phyloP scores from a whole-genome alignment of 306 rosid species.

The Cucurbita ficifolia region DNA sequence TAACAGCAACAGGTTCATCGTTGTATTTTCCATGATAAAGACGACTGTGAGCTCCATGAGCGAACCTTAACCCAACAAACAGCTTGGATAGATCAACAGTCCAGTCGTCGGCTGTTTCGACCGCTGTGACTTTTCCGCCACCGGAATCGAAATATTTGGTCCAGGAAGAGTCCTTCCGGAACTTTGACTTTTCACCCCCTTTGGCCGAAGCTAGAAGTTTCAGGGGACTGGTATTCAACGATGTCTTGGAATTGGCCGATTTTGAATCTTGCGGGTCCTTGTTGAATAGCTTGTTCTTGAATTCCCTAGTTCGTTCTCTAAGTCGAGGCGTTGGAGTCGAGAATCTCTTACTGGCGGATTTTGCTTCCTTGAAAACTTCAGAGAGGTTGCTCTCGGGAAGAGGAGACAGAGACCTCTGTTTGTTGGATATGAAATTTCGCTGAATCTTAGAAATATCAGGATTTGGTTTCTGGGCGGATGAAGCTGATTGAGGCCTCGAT shows the following conservation, averaged over 20 bases:
- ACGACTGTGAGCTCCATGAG: constrained; percentile 94
- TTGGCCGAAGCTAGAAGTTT: constrained; percentile 26
- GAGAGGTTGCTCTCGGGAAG: constrained; percentile 29
- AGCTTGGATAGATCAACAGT: constrained; percentile 62
- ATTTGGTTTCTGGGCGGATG: constrained; percentile 8
- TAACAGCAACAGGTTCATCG: constrained; percentile 65
- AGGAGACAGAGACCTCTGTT: constrained; percentile 80
- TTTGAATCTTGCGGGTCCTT: constrained; percentile 23
- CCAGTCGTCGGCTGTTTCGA: constrained; percentile 65
- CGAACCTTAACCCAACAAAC: constrained; percentile 74
- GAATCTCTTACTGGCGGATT: constrained; percentile 49
- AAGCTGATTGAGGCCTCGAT: constrained; percentile 23
- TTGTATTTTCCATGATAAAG: constrained; percentile 83
- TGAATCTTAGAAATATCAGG: constrained; percentile 12
- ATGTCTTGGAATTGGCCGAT: constrained; percentile 1
- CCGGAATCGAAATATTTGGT: constrained; percentile 50
- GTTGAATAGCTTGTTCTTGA: constrained; percentile 23
- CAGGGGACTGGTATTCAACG: constrained; percentile 28
- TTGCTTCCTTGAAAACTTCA: constrained; percentile 57
- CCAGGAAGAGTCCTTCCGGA: constrained; percentile 53
- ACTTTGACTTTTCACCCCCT: constrained; percentile 28
- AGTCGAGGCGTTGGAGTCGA: constrained; percentile 53
- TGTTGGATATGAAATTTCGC: constrained; percentile 11
- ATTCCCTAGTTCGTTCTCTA: constrained; percentile 27
- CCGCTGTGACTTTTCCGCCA: constrained; percentile 61